phyloP scores from a whole-genome alignment of 257 asterid species.

The Nicotiana noctiflora region DNA sequence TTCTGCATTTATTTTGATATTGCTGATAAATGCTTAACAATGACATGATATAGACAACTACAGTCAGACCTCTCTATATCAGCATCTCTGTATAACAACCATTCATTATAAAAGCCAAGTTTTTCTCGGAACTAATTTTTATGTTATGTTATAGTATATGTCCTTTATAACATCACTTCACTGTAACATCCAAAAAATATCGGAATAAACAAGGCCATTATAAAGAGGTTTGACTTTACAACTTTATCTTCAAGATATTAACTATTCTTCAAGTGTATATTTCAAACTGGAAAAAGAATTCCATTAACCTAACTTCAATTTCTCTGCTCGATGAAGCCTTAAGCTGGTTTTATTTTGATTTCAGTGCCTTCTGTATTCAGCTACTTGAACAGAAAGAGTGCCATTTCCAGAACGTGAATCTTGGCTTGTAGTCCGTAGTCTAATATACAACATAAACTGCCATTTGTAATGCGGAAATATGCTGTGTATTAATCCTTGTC shows the following conservation, averaged over 20 bases:
- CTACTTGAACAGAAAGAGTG: neutral
- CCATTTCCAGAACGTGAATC: neutral
- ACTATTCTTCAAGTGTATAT: neutral
- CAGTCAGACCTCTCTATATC: neutral
- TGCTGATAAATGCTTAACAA: neutral
- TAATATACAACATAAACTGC: neutral
- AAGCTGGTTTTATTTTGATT: neutral
- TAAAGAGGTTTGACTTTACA: too few relatives aligned
- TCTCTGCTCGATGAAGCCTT: neutral
- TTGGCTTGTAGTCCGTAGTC: neutral
- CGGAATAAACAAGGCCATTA: too few relatives aligned
- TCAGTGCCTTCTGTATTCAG: neutral
- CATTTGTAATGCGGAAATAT: neutral
- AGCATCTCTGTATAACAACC: too few relatives aligned
- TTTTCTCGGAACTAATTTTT: too few relatives aligned
- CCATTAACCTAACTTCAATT: neutral
- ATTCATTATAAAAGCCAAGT: too few relatives aligned
- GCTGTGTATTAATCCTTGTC: neutral
- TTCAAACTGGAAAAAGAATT: neutral
- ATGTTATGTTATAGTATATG: too few relatives aligned
- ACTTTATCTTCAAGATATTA: neutral
- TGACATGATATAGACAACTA: neutral
- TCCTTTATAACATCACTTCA: too few relatives aligned
- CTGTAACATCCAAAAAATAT: too few relatives aligned
- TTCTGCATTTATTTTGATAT: neutral